phyloP scores from a whole-genome alignment of 371 early-diverging fungal species.

The Umbelopsis sp. region DNA sequence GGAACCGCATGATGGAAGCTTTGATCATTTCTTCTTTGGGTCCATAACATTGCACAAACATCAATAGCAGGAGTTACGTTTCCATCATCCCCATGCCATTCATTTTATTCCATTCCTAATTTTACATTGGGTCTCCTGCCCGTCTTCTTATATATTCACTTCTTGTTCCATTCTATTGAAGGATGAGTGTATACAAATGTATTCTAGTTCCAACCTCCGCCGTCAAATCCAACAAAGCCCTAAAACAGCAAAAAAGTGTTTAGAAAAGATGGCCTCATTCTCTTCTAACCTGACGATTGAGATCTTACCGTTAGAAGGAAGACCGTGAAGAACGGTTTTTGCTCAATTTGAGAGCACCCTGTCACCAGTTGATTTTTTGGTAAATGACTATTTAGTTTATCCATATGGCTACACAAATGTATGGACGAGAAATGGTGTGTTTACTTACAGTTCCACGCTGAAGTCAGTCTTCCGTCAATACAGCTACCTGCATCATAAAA shows the following conservation, averaged over 20 bases:
- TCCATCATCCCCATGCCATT: background rate
- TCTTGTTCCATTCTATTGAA: background rate
- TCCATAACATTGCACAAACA: conserved; percentile 13
- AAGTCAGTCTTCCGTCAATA: conserved; percentile 95
- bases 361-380: conserved; percentile 1
- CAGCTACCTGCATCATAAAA: conserved; percentile 95
- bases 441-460: conserved; percentile 87
- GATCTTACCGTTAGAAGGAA: conserved; percentile 76
- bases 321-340: conserved; percentile 90
- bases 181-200: background rate
- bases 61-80: background rate
- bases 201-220: conserved; percentile 51
- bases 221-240: conserved; percentile 87
- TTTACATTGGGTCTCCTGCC: background rate
- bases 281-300: background rate
- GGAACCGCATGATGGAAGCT: conserved; percentile 15
- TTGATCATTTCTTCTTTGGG: conserved; percentile 16
- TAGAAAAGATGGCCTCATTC: background rate
- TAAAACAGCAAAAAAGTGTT: conserved; percentile 19
- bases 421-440: background rate
- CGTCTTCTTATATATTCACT: background rate
- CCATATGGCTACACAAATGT: conserved; percentile 18
- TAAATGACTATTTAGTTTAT: conserved; percentile 4
- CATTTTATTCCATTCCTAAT: background rate
- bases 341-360: conserved; percentile 91